phyloP scores from a whole-genome alignment of 306 rosid species.

The Cucurbita argyrosperma region DNA sequence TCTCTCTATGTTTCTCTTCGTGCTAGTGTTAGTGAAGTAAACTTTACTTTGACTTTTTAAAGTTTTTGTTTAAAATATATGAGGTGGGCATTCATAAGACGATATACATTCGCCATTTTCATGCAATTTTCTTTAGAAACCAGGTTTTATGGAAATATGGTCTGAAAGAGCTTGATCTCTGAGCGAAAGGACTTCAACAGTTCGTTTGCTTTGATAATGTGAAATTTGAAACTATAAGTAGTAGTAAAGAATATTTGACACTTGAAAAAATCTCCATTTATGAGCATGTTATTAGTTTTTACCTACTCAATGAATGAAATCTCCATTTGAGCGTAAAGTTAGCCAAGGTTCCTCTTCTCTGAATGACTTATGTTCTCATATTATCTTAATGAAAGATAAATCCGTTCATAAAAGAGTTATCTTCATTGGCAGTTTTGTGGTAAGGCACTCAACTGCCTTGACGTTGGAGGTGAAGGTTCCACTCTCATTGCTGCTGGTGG shows the following conservation, averaged over 20 bases:
- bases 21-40: neutral
- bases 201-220: neutral
- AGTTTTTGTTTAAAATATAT: neutral
- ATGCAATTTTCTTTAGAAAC: neutral
- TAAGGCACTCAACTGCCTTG: conserved; percentile 72
- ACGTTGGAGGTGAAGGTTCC: conserved; percentile 84
- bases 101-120: neutral
- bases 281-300: neutral
- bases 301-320: neutral
- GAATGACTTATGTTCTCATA: neutral
- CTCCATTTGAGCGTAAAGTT: neutral
- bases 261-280: neutral
- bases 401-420: neutral
- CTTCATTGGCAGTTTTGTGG: conserved; percentile 38
- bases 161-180: neutral
- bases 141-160: neutral
- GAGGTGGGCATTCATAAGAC: neutral
- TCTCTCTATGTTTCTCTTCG: neutral
- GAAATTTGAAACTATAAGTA: neutral
- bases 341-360: neutral
- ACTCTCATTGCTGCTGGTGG: conserved; percentile 71
- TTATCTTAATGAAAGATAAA: neutral
- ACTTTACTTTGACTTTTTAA: neutral
- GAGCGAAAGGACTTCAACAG: neutral
- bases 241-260: neutral